Conservation (phyloP, 2,329 filamentous ascomycete genomes). For the Fusarium albosuccineum region DNA sequence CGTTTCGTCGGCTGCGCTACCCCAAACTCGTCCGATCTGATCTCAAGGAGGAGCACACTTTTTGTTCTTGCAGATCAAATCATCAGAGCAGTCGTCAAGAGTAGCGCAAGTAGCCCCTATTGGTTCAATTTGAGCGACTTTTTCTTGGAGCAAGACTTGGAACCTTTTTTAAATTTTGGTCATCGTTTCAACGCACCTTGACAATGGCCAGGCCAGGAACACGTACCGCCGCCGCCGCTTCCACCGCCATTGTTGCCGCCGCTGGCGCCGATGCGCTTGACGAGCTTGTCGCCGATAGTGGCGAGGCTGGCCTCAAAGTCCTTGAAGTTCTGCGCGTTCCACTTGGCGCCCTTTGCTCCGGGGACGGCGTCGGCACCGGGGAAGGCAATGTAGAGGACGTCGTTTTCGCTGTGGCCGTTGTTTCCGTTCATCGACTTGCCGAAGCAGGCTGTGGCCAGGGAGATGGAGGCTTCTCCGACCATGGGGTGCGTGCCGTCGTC, state of each 20-base stretch:
- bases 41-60: slow-evolving; percentile 33
- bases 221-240: slow-evolving; percentile 19
- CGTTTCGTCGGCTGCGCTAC: background rate
- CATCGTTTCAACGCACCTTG: slow-evolving; percentile 19
- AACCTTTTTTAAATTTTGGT: slow-evolving; percentile 4
- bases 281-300: slow-evolving; percentile 63
- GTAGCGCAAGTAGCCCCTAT: slow-evolving; percentile 43
- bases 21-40: background rate
- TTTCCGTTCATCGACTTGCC: slow-evolving; percentile 66
- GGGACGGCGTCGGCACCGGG: slow-evolving; percentile 68
- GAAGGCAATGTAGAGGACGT: slow-evolving; percentile 75
- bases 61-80: slow-evolving; percentile 39
- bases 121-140: slow-evolving; percentile 13
- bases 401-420: slow-evolving; percentile 66
- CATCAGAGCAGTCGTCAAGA: slow-evolving; percentile 42
- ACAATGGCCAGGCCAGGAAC: slow-evolving; percentile 37
- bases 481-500: slow-evolving; percentile 60
- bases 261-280: slow-evolving; percentile 50
- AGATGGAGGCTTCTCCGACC: slow-evolving; percentile 69
- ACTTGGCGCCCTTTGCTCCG: slow-evolving; percentile 65
- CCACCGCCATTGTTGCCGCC: slow-evolving; percentile 5
- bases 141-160: background rate
- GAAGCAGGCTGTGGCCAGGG: slow-evolving; percentile 70
- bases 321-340: slow-evolving; percentile 62
- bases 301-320: slow-evolving; percentile 68